Percentiles rank a stretch among this genome's conserved stretches.
phyloP scores from a whole-genome alignment of 768 basidiomycete species.

The Boletus pseudo-olivaceus region DNA sequence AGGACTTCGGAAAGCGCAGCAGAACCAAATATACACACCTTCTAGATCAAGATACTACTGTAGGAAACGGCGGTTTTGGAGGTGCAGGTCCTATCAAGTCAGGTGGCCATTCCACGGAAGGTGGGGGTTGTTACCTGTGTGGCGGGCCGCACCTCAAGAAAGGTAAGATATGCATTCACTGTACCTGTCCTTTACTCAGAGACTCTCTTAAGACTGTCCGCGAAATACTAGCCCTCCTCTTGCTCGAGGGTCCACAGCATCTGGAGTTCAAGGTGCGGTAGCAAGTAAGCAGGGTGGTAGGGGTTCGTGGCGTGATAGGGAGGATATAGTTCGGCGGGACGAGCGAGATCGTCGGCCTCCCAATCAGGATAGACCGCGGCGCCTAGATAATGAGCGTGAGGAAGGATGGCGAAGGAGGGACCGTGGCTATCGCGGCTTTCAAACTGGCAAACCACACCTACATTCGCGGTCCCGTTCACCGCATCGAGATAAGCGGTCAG shows the following conservation, averaged over 20 bases:
- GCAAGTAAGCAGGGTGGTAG: conserved; percentile 33
- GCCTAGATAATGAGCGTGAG: conserved; percentile 22
- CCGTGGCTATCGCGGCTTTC: conserved; percentile 12
- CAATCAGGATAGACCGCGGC: conserved; percentile 22
- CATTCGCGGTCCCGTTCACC: conserved; percentile 35
- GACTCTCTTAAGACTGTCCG: conserved; percentile 43
- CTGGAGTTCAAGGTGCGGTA: conserved; percentile 35
- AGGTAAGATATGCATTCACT: conserved; percentile 43
- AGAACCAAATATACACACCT: conserved; percentile 96
- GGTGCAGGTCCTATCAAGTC: conserved; percentile 50
- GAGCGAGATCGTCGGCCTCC: conserved; percentile 24
- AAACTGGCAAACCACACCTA: conserved; percentile 21
- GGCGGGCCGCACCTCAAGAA: conserved; percentile 93
- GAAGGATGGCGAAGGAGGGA: conserved; percentile 18
- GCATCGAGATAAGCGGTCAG: conserved; percentile 22
- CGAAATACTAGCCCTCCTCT: conserved; percentile 43
- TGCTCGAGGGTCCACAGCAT: conserved; percentile 21
- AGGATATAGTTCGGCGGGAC: conserved; percentile 15
- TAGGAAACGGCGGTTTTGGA: conserved; percentile 59
- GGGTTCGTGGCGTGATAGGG: conserved; percentile 37
- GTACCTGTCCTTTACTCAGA: background rate
- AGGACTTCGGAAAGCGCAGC: conserved; percentile 89
- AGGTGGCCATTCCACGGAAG: conserved; percentile 53
- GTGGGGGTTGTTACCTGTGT: conserved; percentile 85
- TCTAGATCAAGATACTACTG: conserved; percentile 90